phyloP scores from a whole-genome alignment of 2,329 filamentous ascomycete genomes.

The Pseudogymnoascus sp. region DNA sequence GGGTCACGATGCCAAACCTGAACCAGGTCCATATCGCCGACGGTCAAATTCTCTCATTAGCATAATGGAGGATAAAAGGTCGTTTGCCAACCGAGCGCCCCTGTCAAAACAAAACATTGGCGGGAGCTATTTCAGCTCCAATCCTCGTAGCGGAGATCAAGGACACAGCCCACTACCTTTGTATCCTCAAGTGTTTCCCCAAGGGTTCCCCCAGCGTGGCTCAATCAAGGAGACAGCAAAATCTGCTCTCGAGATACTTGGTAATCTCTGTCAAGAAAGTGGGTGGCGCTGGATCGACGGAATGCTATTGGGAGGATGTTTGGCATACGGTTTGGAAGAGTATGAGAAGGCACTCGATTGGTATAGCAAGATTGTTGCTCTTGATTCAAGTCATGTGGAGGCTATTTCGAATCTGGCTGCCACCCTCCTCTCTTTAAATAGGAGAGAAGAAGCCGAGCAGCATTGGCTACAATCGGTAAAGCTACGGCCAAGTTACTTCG shows the following conservation, averaged over 20 bases:
- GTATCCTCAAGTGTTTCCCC: not conserved
- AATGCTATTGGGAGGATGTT: constrained; percentile 81
- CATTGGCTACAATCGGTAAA: constrained; percentile 82
- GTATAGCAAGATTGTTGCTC: constrained; percentile 57
- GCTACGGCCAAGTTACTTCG: constrained; percentile 78
- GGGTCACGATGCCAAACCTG: not conserved
- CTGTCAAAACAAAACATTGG: not conserved
- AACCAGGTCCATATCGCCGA: not conserved
- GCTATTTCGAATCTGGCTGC: constrained; percentile 90
- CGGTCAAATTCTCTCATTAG: constrained; percentile 6
- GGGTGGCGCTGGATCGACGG: constrained; percentile 88
- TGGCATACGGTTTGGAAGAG: constrained; percentile 82
- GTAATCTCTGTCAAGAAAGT: constrained; percentile 68
- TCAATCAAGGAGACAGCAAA: constrained; percentile 40
- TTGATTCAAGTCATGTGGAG: constrained; percentile 68
- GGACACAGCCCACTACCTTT: not conserved
- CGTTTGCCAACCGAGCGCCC: not conserved
- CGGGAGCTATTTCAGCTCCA: not conserved
- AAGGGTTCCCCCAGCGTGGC: not conserved
- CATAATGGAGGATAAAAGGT: constrained; percentile 9
- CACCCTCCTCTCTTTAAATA: constrained; percentile 74
- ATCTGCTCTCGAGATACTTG: constrained; percentile 63
- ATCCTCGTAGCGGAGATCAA: not conserved
- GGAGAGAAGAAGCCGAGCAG: constrained; percentile 74
- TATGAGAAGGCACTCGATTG: constrained; percentile 70